Evolutionary conservation across 2,329 filamentous ascomycete genomes (phyloP), one percentile per base, ranked within the genome.

Genomic region (Pestalotiopsis sp.): DNA sequence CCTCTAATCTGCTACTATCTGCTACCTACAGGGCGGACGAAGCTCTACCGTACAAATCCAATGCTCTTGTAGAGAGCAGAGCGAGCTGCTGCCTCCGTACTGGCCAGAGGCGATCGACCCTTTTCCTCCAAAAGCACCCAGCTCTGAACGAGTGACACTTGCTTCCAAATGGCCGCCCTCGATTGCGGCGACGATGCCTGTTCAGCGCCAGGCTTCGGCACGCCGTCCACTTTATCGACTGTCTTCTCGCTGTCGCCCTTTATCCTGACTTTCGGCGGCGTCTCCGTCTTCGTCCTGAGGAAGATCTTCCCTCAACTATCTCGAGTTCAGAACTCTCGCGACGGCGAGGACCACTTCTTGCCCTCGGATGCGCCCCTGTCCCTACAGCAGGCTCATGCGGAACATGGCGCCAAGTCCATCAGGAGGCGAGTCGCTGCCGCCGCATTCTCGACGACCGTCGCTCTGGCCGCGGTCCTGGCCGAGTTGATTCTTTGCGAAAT

Each of bases 401-500:
- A 88, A 74, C 86, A 90, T 75, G 86, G 84, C 49, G 77, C 82
- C 36, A 87, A 87, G 75, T 87, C 83, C 56, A 75, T 83, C 70
- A 80, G 85, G 63, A 80, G 87, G 56, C 81, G 84, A 27, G 77
- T 87, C 13, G 87, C 90, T 2, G 90, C 89, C 14, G 81, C 87
- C 68, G 90, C 92, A 1, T 97, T 97, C 79, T 90, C 92, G 6
- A 87, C 89, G 1, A 97, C 93, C 11, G 88, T 96, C 45, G 93
- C 90, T 1, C 85, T 97, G 9, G 92, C 93, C 5, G 87, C 91
- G 49, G 92, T 95, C 1, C 84, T 97, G 60, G 93, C 90, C 2
- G 91, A 95, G 80, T 82, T 97, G 72, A 92, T 97, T 60, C 86
- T 97, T 9, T 94, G 93, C 74, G 94, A 97, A 80, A 93, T 97